A percentile compares a stretch with the other conserved stretches of the same genome.
Evolutionary conservation across 2,329 filamentous ascomycete genomes (phyloP).

Genomic region (Diplodia intermedia): DNA sequence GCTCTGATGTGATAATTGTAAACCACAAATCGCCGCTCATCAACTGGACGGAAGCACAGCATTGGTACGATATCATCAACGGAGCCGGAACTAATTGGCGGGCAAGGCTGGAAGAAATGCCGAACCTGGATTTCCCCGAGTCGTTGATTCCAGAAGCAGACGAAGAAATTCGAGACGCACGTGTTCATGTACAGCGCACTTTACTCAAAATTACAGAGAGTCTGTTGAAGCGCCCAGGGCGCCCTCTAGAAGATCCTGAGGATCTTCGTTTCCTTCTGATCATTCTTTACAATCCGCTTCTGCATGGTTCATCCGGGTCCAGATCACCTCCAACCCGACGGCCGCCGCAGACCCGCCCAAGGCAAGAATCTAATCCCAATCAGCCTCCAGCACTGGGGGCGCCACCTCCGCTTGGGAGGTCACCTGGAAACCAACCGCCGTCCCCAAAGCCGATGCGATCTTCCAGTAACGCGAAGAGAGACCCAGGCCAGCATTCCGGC

Average conservation of each 20-base stretch:
- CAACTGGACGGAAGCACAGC: slow-evolving; percentile 73
- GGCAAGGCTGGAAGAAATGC: slow-evolving; percentile 59
- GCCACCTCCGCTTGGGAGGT: slow-evolving; percentile 10
- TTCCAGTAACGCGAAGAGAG: slow-evolving; percentile 1
- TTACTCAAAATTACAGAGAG: slow-evolving; percentile 81
- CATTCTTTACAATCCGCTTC: slow-evolving; percentile 77
- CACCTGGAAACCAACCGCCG: neutral
- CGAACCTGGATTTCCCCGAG: slow-evolving; percentile 55
- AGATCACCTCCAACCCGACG: slow-evolving; percentile 14
- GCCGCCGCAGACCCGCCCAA: slow-evolving; percentile 10
- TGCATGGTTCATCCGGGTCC: slow-evolving; percentile 57
- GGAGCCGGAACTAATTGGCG: slow-evolving; percentile 73
- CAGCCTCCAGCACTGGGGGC: slow-evolving; percentile 5
- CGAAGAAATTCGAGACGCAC: slow-evolving; percentile 64
- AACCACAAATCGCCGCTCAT: slow-evolving; percentile 70
- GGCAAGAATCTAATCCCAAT: slow-evolving; percentile 31
- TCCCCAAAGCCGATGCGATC: slow-evolving; percentile 17
- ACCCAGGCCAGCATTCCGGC: slow-evolving; percentile 74
- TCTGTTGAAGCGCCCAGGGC: slow-evolving; percentile 78
- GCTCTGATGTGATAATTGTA: slow-evolving; percentile 47
- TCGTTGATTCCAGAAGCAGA: slow-evolving; percentile 53
- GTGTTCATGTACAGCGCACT: slow-evolving; percentile 71
- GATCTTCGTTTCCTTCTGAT: slow-evolving; percentile 81
- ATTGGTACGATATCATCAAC: slow-evolving; percentile 76
- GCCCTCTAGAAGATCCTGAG: slow-evolving; percentile 69